Evolutionary conservation across 345 rosid species (phyloP), one percentile per base, ranked within the genome.

Genomic region (Lenwebbia sp.): DNA sequence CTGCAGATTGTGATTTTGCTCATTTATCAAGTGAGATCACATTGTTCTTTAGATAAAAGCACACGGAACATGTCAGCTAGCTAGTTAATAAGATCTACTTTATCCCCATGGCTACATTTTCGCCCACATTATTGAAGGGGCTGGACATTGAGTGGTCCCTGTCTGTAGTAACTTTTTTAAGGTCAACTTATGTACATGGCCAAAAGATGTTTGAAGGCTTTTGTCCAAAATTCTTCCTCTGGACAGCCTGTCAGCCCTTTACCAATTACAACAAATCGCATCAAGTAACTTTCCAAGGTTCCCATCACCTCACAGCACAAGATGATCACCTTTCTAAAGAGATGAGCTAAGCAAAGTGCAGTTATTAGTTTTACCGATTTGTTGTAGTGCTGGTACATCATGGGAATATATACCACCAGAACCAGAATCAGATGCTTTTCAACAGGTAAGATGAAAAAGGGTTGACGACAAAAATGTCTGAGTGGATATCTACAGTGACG

Each of bases 1-100:
- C 99, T 96, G 90, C 87, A 83, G 40, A 33, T 70, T 70, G 26
- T 37, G 81, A 70, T 37, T 33, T 70, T 70, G 81, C 47, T 10
- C 13, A 1, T 37, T 53, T 83, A 55, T 54, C 15, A 54, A 44
- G n/a, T 40, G 44, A 54, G 37, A 23, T 37, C 65, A 25, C 13
- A 25, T 13, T 51, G 57, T 51, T 51, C 60, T 40, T 30, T 15
- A 70, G 47, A 70, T 53, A 26, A 82, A 82, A 49, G 54, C 33
- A 51, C 30, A 15, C 3, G 54, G 3, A 49, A 82, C 40, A 30
- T 50, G 58, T 37, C 81, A 70, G 26, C 47, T 70, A 70, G 81
- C 47, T 70, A 70, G 81, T 70, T 3, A 37, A 70, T 21, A 25
- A 37, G 25, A 70, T 9, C 81, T 37, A 70, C 81, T 10, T 7